These are phyloP conservation scores for Trametes coccinea DNA, from an alignment of 768 basidiomycete species.

Conservation along the genomic window DNA sequence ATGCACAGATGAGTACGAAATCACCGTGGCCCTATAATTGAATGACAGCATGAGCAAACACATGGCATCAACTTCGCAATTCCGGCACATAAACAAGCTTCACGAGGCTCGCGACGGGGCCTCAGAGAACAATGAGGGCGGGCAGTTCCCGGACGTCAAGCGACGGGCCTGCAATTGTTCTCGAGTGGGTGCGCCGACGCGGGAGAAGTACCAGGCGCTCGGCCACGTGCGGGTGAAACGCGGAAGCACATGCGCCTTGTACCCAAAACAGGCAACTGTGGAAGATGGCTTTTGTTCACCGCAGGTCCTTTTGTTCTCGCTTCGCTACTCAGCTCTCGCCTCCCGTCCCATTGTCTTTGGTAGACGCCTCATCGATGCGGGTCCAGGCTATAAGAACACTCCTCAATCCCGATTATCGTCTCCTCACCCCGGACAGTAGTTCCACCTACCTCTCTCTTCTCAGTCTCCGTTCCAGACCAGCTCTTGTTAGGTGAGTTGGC, in stretches of 20 bases:
- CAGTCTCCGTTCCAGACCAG: conserved; percentile 30
- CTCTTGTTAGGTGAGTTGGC: conserved; percentile 31
- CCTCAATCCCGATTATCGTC: conserved; percentile 15
- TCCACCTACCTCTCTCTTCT: conserved; percentile 26
- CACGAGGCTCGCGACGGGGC: background rate
- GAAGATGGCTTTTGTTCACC: conserved; percentile 26
- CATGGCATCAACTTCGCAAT: conserved; percentile 9
- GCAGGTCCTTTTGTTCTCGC: conserved; percentile 34
- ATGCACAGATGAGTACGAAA: background rate
- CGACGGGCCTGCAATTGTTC: conserved; percentile 26
- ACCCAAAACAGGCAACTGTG: conserved; percentile 28
- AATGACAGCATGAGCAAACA: conserved; percentile 10
- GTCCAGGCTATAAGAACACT: conserved; percentile 33
- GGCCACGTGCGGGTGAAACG: conserved; percentile 32
- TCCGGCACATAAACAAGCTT: conserved; percentile 4
- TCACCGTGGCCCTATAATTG: background rate
- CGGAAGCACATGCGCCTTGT: conserved; percentile 27
- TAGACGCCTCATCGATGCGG: conserved; percentile 18
- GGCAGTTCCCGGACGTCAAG: conserved; percentile 27
- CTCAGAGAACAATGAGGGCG: conserved; percentile 18
- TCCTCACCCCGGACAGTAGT: conserved; percentile 33
- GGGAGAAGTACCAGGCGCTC: conserved; percentile 16
- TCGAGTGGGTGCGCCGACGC: conserved; percentile 1
- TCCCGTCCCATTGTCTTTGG: conserved; percentile 31
- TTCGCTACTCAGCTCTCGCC: conserved; percentile 26